phyloP scores from a whole-genome alignment of 495 filamentous ascomycete genomes.

The Chaetomium tenue region DNA sequence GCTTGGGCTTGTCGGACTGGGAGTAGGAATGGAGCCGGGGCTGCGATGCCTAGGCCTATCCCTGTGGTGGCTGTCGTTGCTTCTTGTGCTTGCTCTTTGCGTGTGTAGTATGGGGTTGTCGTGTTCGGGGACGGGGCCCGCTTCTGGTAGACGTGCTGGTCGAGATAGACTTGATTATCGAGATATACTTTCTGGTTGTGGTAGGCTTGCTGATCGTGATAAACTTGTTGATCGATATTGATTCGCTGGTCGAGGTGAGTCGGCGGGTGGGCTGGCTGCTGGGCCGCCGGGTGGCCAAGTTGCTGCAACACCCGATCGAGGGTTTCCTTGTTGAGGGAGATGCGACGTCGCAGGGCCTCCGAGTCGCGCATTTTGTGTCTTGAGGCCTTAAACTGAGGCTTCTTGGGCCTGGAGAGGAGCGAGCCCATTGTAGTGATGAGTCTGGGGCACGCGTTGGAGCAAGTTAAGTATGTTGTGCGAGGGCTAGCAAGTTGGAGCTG shows the following conservation, averaged over 20 bases:
- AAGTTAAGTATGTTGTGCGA: background rate
- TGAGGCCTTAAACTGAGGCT: background rate
- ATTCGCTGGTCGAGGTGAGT: background rate
- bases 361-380: background rate
- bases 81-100: too few relatives aligned
- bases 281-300: background rate
- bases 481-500: too few relatives aligned
- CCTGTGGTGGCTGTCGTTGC: too few relatives aligned
- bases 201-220: background rate
- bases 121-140: too few relatives aligned
- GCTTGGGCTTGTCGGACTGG: too few relatives aligned
- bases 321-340: constrained; percentile 14
- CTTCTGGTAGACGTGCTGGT: background rate
- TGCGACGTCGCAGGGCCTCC: background rate
- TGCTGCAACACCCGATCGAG: background rate
- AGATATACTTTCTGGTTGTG: background rate
- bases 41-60: too few relatives aligned
- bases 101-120: too few relatives aligned
- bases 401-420: background rate
- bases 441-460: background rate
- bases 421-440: constrained; percentile 10
- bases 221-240: background rate
- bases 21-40: too few relatives aligned
- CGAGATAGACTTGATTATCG: background rate
- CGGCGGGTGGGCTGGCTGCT: background rate